These are phyloP conservation scores for Angophora floribunda DNA, from an alignment of 345 rosid species.

Conservation along the genomic window DNA sequence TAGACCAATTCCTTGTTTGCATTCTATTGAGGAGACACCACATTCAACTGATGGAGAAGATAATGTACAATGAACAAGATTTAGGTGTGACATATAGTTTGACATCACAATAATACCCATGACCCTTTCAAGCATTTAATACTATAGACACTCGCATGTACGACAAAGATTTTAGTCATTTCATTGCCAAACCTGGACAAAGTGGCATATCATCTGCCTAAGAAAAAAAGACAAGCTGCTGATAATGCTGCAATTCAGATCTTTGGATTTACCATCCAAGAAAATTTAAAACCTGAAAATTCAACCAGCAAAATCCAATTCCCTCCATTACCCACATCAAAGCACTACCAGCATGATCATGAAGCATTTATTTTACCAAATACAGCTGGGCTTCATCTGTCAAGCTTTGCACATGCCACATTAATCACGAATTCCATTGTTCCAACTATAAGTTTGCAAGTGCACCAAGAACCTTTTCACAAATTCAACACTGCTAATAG, in stretches of 20 bases:
- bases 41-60: neutral
- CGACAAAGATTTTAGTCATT: neutral
- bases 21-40: neutral
- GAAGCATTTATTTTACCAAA: neutral
- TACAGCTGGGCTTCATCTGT: neutral
- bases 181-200: neutral
- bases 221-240: neutral
- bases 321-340: neutral
- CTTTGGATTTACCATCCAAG: neutral
- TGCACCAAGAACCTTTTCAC: neutral
- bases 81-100: neutral
- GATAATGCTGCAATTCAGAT: neutral
- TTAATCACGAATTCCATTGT: neutral
- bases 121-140: neutral
- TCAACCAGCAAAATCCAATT: neutral
- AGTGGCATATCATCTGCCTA: neutral
- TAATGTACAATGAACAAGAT: neutral
- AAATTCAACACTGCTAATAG: neutral
- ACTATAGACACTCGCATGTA: neutral
- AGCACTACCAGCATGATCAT: neutral
- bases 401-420: neutral
- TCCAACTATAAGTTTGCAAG: neutral
- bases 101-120: neutral
- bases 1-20: neutral
- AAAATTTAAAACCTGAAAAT: neutral